Conservation (phyloP, 2,329 filamentous ascomycete genomes). For the Fusarium poae region DNA sequence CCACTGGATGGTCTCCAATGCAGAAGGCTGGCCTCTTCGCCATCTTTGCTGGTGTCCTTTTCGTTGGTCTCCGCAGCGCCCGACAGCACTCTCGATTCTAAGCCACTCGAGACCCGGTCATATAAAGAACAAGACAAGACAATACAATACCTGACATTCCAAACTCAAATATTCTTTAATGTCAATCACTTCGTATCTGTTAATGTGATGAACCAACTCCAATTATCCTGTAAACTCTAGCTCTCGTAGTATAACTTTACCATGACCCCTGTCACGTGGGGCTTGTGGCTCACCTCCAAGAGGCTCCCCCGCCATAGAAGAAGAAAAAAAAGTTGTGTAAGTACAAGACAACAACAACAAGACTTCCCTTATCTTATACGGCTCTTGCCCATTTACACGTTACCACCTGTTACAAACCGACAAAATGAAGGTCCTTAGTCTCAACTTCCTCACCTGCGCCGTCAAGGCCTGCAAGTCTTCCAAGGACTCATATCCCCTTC, state of each 20-base stretch:
- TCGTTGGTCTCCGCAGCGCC: constrained; percentile 41
- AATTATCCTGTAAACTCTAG: not conserved
- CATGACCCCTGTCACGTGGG: constrained; percentile 51
- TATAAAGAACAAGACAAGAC: constrained; percentile 33
- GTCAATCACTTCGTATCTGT: not conserved
- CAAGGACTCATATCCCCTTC: constrained; percentile 85
- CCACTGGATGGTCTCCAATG: constrained; percentile 41
- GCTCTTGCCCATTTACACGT: not conserved
- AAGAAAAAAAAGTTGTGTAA: constrained; percentile 53
- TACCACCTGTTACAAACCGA: not conserved
- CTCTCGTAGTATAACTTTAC: constrained; percentile 8
- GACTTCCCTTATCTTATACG: constrained; percentile 2
- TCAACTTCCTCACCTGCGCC: constrained; percentile 97
- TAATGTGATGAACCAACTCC: constrained; percentile 3
- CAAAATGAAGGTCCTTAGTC: constrained; percentile 91
- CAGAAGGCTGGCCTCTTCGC: constrained; percentile 44
- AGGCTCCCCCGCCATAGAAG: constrained; percentile 37
- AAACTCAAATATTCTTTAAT: not conserved
- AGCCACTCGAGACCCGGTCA: constrained; percentile 10
- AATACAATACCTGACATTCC: constrained; percentile 23
- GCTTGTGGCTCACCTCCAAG: constrained; percentile 27
- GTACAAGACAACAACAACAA: constrained; percentile 29
- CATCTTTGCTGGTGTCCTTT: constrained; percentile 39
- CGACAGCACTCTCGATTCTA: constrained; percentile 41
- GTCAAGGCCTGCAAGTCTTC: constrained; percentile 93